A percentile compares a stretch with the other conserved stretches of the same genome.
phyloP scores from a whole-genome alignment of 148 eudicot genomes.

The Beta vulgaris region DNA sequence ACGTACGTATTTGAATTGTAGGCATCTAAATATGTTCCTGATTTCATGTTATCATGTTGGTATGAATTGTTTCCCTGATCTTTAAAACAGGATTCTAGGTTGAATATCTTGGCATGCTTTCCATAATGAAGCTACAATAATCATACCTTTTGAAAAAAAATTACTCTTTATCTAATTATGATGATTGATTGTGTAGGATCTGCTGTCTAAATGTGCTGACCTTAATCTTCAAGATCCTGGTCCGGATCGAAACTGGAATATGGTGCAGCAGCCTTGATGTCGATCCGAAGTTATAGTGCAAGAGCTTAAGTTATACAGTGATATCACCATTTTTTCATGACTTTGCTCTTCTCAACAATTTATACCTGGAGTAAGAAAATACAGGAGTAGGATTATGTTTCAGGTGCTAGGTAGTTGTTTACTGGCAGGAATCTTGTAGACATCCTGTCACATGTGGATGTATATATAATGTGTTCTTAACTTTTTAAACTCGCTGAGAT shows the following conservation, averaged over 20 bases:
- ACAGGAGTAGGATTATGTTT: background rate
- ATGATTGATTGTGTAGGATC: conserved; percentile 23
- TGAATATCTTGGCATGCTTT: background rate
- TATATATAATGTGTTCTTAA: background rate
- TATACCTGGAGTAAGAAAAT: background rate
- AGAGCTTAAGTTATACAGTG: background rate
- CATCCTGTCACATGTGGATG: background rate
- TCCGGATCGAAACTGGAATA: conserved; percentile 23
- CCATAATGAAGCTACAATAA: background rate
- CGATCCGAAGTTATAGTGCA: background rate
- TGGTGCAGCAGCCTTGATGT: conserved; percentile 13
- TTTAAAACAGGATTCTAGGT: background rate
- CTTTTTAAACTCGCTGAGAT: too few species aligned
- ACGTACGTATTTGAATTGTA: background rate
- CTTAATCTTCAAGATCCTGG: conserved; percentile 28
- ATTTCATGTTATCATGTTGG: background rate
- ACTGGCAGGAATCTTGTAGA: background rate
- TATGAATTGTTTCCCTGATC: background rate
- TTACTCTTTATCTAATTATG: background rate
- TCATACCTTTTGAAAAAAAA: too few species aligned
- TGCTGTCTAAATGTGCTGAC: conserved; percentile 35
- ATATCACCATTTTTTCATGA: background rate
- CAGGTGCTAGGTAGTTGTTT: background rate
- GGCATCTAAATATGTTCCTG: background rate
- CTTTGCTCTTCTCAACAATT: background rate